phyloP scores from a whole-genome alignment of 495 filamentous ascomycete species.

The Penicillium atrosanguineum region DNA sequence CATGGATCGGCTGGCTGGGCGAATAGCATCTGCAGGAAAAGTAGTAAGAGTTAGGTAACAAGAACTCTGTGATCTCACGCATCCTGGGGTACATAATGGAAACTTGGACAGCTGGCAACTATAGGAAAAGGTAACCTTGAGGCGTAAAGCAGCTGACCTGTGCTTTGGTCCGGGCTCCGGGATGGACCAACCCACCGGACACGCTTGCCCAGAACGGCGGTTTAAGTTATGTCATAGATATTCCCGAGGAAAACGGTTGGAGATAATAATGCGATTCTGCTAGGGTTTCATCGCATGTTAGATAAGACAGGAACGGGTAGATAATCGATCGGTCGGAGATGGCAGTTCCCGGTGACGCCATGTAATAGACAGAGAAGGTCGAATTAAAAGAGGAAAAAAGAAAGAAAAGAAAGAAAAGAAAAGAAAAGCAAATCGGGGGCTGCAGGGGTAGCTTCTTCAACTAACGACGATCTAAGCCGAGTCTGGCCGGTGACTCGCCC shows the following conservation, averaged over 20 bases:
- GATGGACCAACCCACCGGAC: background rate
- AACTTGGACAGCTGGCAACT: background rate
- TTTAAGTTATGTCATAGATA: conserved; percentile 18
- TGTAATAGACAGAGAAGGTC: conserved; percentile 12
- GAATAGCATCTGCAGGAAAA: conserved; percentile 9
- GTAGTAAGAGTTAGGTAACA: conserved; percentile 23
- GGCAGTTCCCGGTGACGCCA: conserved; percentile 14
- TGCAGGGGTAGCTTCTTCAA: conserved; percentile 27
- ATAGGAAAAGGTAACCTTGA: background rate
- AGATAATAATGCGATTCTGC: background rate
- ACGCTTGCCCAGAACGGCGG: background rate
- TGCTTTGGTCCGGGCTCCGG: conserved; percentile 12
- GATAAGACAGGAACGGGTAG: too few species aligned
- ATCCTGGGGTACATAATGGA: conserved; percentile 15
- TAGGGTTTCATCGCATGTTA: too few species aligned
- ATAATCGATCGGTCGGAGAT: conserved; percentile 1
- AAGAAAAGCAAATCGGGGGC: conserved; percentile 20
- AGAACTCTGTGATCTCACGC: conserved; percentile 10
- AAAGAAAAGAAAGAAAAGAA: conserved; percentile 7
- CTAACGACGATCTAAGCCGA: conserved; percentile 7
- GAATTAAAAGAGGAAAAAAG: conserved; percentile 1
- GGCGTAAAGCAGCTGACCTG: conserved; percentile 15
- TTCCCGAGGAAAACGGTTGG: background rate
- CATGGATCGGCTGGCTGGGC: conserved; percentile 18
- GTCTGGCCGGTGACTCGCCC: conserved; percentile 1